A percentile compares a stretch with the other conserved stretches of the same genome.
Evolutionary conservation across 495 filamentous ascomycete species (phyloP).

Genomic region (Daldinia concentrica): DNA sequence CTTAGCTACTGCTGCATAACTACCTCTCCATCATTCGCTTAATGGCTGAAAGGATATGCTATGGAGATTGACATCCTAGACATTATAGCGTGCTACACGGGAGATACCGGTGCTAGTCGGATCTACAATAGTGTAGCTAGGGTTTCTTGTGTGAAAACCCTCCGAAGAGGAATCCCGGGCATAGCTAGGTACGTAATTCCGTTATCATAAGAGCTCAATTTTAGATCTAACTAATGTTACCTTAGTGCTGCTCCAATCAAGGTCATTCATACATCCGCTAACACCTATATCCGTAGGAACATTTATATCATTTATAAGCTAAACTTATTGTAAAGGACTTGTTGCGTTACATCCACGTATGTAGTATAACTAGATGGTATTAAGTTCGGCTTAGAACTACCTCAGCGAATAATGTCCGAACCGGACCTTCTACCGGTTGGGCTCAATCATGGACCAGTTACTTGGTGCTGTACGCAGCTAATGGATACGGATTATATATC

Average conservation of each 20-base stretch:
- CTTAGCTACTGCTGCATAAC: background rate
- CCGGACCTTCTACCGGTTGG: background rate
- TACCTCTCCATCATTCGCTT: background rate
- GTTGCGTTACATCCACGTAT: background rate
- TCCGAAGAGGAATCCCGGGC: too few species aligned
- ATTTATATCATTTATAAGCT: too few species aligned
- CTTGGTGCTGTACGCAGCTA: background rate
- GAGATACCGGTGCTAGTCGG: constrained; percentile 4
- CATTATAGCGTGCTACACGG: background rate
- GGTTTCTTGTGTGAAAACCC: too few species aligned
- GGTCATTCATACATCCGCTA: background rate
- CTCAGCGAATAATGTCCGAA: background rate
- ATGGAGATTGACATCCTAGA: too few species aligned
- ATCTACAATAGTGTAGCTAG: background rate
- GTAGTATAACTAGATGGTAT: too few species aligned
- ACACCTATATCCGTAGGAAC: background rate
- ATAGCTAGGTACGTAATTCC: too few species aligned
- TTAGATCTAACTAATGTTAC: too few species aligned
- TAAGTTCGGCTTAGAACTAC: background rate
- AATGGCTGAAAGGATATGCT: too few species aligned
- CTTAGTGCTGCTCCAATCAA: background rate
- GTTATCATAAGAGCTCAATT: too few species aligned
- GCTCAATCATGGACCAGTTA: background rate
- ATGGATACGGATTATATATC: background rate
- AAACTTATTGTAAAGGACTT: too few species aligned